These are phyloP conservation scores for Aspergillus sojae DNA, from an alignment of 2,329 filamentous ascomycete species.

Conservation along the genomic window DNA sequence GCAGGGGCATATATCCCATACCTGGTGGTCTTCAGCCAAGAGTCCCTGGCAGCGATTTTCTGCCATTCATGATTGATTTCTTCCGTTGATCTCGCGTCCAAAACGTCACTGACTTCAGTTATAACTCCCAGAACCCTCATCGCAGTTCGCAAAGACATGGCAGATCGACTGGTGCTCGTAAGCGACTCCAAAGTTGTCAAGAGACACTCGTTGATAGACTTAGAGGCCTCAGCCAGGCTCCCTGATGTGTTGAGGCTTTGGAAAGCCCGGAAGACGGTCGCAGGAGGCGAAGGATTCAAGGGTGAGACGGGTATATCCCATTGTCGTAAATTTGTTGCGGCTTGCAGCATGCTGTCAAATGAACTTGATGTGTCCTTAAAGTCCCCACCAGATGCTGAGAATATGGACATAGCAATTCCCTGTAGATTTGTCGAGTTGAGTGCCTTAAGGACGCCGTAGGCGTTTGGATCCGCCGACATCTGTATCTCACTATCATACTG, in stretches of 20 bases:
- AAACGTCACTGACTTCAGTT: constrained; percentile 77
- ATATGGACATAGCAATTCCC: constrained; percentile 80
- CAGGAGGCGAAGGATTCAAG: constrained; percentile 63
- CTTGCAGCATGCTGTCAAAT: constrained; percentile 73
- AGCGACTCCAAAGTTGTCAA: constrained; percentile 49
- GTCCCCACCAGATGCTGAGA: constrained; percentile 63
- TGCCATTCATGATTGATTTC: constrained; percentile 65
- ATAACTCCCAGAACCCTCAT: constrained; percentile 71
- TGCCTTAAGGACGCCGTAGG: constrained; percentile 72
- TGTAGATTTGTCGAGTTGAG: constrained; percentile 80
- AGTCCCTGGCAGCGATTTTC: constrained; percentile 65
- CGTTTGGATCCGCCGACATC: constrained; percentile 60
- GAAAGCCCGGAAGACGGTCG: constrained; percentile 77
- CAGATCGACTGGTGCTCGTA: constrained; percentile 38
- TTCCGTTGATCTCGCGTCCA: constrained; percentile 61
- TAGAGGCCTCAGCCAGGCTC: constrained; percentile 56
- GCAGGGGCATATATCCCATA: constrained; percentile 45
- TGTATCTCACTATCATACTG: constrained; percentile 85
- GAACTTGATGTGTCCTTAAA: constrained; percentile 53
- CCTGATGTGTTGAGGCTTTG: constrained; percentile 73
- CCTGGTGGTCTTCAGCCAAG: constrained; percentile 83
- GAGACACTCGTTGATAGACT: constrained; percentile 64
- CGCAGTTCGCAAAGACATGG: constrained; percentile 54
- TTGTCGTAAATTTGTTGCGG: constrained; percentile 79
- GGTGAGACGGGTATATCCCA: constrained; percentile 85